Evolutionary conservation across 176 grass and related monocot genomes (phyloP).

Genomic region (Pharus latifolius): DNA sequence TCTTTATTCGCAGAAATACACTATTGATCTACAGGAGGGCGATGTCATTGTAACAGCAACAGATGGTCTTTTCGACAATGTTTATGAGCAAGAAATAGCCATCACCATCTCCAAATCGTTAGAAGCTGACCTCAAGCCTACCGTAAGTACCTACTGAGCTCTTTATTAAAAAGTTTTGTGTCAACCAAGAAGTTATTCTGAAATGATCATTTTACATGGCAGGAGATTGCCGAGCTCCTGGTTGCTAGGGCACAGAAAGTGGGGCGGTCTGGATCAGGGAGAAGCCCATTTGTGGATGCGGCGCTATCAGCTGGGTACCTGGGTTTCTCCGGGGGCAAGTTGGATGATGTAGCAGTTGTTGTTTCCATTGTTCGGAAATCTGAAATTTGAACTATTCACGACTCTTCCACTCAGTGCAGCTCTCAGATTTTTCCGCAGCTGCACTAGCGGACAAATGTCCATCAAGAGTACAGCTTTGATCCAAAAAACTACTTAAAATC

Average conservation of each 20-base stretch:
- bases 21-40: conserved; percentile 54
- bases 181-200: background rate
- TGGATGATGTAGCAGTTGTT: conserved; percentile 83
- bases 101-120: conserved; percentile 60
- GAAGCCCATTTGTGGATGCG: conserved; percentile 77
- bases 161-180: background rate
- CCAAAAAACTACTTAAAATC: background rate
- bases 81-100: conserved; percentile 76
- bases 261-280: conserved; percentile 41
- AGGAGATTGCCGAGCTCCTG: conserved; percentile 68
- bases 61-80: conserved; percentile 85
- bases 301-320: conserved; percentile 59
- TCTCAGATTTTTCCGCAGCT: background rate
- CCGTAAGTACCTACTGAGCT: conserved; percentile 19
- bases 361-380: conserved; percentile 80
- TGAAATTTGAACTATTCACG: conserved; percentile 14
- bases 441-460: background rate
- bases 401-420: background rate
- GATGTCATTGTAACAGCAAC: conserved; percentile 82
- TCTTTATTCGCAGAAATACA: conserved; percentile 41
- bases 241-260: conserved; percentile 58
- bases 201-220: background rate
- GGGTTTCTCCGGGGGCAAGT: conserved; percentile 74
- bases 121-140: conserved; percentile 37
- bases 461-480: background rate